phyloP scores from a whole-genome alignment of 2,329 filamentous ascomycete genomes.

The Epichloe sp. region DNA sequence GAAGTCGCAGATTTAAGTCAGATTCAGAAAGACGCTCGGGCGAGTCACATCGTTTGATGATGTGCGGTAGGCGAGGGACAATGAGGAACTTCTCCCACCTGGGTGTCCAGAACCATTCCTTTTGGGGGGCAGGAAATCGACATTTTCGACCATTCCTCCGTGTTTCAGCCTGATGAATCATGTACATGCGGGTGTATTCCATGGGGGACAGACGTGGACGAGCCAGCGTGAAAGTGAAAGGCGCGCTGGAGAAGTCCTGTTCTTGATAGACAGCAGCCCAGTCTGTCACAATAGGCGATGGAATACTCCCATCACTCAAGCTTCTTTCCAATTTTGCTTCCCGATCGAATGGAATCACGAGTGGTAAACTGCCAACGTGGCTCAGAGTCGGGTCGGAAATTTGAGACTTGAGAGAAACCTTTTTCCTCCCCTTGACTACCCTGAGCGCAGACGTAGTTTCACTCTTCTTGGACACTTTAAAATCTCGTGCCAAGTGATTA shows the following conservation, averaged over 20 bases:
- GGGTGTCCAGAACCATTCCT: conserved; percentile 22
- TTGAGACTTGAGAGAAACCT: conserved; percentile 10
- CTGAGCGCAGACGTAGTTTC: not conserved
- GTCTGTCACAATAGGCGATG: not conserved
- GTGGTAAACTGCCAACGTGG: not conserved
- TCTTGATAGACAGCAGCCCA: not conserved
- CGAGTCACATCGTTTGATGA: conserved; percentile 11
- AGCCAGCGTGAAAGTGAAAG: not conserved
- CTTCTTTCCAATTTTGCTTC: not conserved
- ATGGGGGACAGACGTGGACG: conserved; percentile 24
- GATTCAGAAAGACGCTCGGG: not conserved
- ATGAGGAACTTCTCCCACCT: conserved; percentile 24
- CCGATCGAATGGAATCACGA: not conserved
- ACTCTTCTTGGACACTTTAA: not conserved
- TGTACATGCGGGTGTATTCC: conserved; percentile 25
- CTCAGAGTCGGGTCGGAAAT: conserved; percentile 14
- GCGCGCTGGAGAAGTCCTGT: not conserved
- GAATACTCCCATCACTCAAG: not conserved
- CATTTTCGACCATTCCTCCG: conserved; percentile 14
- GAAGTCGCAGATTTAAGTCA: not conserved
- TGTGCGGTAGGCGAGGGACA: conserved; percentile 19
- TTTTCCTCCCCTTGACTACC: conserved; percentile 5
- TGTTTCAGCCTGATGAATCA: conserved; percentile 20
- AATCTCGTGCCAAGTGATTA: not conserved
- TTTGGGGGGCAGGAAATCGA: conserved; percentile 16